phyloP scores from a whole-genome alignment of 2,329 filamentous ascomycete species.

The Cordyceps javanica region DNA sequence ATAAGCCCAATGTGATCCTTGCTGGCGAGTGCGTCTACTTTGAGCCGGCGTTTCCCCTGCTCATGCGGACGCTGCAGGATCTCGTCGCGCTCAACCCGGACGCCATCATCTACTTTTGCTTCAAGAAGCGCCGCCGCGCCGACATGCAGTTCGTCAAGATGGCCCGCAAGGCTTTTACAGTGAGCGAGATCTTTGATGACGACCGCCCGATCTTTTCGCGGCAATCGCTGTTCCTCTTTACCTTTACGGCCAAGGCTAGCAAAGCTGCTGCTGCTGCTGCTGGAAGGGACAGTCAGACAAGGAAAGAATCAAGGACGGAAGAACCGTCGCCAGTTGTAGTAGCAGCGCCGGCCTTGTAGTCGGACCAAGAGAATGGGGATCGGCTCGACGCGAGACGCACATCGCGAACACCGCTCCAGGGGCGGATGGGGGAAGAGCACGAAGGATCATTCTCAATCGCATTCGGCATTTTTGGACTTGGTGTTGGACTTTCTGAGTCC shows the following conservation, averaged over 20 bases:
- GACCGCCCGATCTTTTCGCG: conserved; percentile 52
- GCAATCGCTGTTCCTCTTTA: conserved; percentile 55
- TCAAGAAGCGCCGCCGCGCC: conserved; percentile 83
- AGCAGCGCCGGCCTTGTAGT: background rate
- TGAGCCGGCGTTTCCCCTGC: conserved; percentile 85
- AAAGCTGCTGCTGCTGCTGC: no score
- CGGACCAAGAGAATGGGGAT: background rate
- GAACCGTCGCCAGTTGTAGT: background rate
- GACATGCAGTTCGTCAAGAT: conserved; percentile 70
- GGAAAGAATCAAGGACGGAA: no score
- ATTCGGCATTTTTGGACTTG: no score
- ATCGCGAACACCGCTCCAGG: background rate
- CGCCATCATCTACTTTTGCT: conserved; percentile 72
- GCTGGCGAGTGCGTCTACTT: conserved; percentile 97
- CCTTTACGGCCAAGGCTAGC: conserved; percentile 40
- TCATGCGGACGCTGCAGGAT: conserved; percentile 70
- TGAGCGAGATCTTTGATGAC: conserved; percentile 57
- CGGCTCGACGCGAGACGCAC: background rate
- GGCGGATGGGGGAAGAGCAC: background rate
- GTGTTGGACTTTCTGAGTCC: no score
- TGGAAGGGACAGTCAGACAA: no score
- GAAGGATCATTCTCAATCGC: background rate
- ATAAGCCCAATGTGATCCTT: conserved; percentile 73
- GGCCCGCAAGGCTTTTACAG: conserved; percentile 59
- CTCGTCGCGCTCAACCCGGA: conserved; percentile 66